Percentiles rank a stretch among this genome's conserved stretches.
phyloP scores from a whole-genome alignment of 1,284 basidiomycete genomes.

The Exobasidium cylindrosporum region DNA sequence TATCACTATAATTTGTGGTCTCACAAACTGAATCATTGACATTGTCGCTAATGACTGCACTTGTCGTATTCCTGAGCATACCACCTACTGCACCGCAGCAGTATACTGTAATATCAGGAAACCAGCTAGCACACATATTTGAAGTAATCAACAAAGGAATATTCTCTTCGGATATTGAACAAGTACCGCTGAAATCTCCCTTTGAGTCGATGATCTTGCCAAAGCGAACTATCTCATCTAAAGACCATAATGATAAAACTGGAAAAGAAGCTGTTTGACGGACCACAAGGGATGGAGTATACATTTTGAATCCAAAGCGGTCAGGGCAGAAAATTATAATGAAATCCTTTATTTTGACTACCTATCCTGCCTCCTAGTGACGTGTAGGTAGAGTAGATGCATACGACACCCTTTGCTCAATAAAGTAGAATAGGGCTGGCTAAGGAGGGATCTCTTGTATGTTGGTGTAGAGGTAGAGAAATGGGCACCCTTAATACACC shows the following conservation, averaged over 20 bases:
- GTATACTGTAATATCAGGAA: constrained; percentile 38
- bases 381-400: too few relatives aligned
- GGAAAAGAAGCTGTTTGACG: neutral
- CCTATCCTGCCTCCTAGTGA: too few relatives aligned
- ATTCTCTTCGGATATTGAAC: neutral
- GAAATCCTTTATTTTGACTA: too few relatives aligned
- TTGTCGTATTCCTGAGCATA: neutral
- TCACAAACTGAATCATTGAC: constrained; percentile 27
- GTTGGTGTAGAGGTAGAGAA: too few relatives aligned
- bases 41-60: neutral
- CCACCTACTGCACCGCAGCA: constrained; percentile 42
- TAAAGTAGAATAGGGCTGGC: too few relatives aligned
- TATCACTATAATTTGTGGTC: constrained; percentile 36
- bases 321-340: too few relatives aligned
- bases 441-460: too few relatives aligned
- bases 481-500: too few relatives aligned
- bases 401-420: too few relatives aligned
- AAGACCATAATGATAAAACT: neutral
- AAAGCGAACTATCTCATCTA: neutral
- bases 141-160: neutral
- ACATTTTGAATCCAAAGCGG: too few relatives aligned
- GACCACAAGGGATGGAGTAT: too few relatives aligned
- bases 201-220: neutral
- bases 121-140: constrained; percentile 13
- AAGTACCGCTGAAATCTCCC: neutral